Base-by-base conservation (phyloP, 805 yeast species). In the Saccharomyces paradoxus region DNA sequence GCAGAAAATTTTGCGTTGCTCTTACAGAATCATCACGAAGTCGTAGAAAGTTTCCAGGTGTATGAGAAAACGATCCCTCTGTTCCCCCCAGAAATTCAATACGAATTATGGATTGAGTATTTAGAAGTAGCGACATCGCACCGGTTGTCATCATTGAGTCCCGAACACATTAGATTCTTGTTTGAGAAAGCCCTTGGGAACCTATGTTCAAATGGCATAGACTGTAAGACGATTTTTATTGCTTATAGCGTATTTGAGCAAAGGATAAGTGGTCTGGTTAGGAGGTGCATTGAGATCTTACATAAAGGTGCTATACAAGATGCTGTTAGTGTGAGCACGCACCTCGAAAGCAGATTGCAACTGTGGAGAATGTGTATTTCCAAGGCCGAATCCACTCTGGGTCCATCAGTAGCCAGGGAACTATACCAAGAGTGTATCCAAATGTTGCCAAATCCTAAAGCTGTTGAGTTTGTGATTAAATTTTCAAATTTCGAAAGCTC, bases 101-200 rank as follows among this genome's bases (percentile, higher is more conserved):
- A 77, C 61, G 88, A 88, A 60, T 74, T 90, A 17, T 89, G 92
- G 91, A 80, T 78, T 52, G 71, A 79, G 9, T 91, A 89, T 66
- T 65, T 90, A 31, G 81, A 79, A 53, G 77, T 81, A 0, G 58
- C 84, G 31, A 60, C 67, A 13, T 59, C 70, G 10, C 49, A 37
- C 10, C 26, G 44, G 17, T 41, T 56, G 1, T 60, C 52, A 21
- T 30, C 58, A 1, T 58, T 78, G 24, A 68, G 74, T 1, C 54
- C 72, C 2, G 89, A 85, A 58, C 70, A 85, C 57, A 69, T 87
- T 5, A 72, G 96, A 41, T 96, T 87, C 55, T 63, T 86, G 14
- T 90, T 87, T 70, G 96, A 89, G 50, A 81, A 82, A 48, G 79
- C 89, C 4, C 60, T 87, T 3, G 74, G 71, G 4, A 72, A 66